Conservation (phyloP, 371 early-diverging fungal genomes). For the Coemansia sp. region DNA sequence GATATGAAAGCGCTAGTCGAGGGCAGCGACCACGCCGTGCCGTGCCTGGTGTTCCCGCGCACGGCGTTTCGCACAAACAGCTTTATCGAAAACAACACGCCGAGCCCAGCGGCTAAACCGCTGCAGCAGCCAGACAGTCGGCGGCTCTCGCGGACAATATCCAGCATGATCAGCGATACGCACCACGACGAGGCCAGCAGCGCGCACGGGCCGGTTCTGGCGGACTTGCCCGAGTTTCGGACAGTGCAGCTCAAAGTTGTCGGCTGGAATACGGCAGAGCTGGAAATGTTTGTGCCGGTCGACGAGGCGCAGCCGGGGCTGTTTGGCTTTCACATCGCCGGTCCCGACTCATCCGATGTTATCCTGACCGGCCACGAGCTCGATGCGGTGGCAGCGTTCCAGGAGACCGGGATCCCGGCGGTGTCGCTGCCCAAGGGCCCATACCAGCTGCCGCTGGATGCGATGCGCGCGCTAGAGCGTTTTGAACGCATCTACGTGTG, state of each 20-base stretch:
- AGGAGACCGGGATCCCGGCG: constrained; percentile 64
- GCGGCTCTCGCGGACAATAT: not conserved
- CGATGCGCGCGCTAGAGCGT: constrained; percentile 62
- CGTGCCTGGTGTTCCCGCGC: constrained; percentile 49
- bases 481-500: constrained; percentile 67
- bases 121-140: too few relatives aligned
- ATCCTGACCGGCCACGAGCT: constrained; percentile 63
- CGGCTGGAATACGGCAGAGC: constrained; percentile 31
- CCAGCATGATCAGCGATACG: constrained; percentile 25
- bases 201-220: not conserved
- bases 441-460: constrained; percentile 64
- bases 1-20: constrained; percentile 15
- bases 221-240: constrained; percentile 10
- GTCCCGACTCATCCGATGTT: constrained; percentile 49
- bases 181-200: not conserved
- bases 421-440: constrained; percentile 57
- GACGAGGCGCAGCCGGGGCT: constrained; percentile 55
- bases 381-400: constrained; percentile 72
- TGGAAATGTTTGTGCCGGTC: constrained; percentile 40
- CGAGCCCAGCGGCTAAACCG: not conserved
- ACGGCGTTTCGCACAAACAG: constrained; percentile 50
- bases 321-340: constrained; percentile 66
- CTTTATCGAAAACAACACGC: constrained; percentile 29
- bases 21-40: constrained; percentile 18
- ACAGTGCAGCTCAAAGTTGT: constrained; percentile 44